phyloP scores from a whole-genome alignment of 2,329 filamentous ascomycete genomes.

The Trichophyton mentagrophytes region DNA sequence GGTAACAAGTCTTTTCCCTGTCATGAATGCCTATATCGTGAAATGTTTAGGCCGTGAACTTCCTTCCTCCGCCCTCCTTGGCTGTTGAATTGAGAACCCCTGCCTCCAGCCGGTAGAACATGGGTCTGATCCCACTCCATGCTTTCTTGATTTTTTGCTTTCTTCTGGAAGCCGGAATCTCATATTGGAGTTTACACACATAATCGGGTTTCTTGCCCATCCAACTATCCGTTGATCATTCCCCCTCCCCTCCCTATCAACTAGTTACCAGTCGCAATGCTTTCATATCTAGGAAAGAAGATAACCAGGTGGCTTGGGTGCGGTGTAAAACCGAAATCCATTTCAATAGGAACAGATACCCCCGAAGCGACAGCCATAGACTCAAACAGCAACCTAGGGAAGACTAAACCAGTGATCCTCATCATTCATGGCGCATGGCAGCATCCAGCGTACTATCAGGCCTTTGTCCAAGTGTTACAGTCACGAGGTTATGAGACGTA shows the following conservation, averaged over 20 bases:
- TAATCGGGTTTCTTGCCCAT: background rate
- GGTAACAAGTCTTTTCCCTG: background rate
- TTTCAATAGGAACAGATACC: background rate
- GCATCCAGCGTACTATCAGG: slow-evolving; percentile 18
- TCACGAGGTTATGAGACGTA: slow-evolving; percentile 19
- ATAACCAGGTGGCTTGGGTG: background rate
- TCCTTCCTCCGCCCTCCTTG: background rate
- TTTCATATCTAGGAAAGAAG: background rate
- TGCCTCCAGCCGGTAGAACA: slow-evolving; percentile 1
- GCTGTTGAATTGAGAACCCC: background rate
- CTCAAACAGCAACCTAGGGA: background rate
- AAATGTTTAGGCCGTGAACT: background rate
- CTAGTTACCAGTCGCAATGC: background rate
- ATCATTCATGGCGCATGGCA: slow-evolving; percentile 30
- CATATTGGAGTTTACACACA: background rate
- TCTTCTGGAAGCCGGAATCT: background rate
- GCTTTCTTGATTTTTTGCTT: background rate
- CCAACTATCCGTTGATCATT: background rate
- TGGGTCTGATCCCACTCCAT: background rate
- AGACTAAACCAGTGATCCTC: slow-evolving; percentile 22
- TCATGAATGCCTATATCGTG: background rate
- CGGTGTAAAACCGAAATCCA: background rate
- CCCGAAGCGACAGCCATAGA: background rate
- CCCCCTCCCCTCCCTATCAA: too few relatives aligned
- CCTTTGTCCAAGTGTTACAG: slow-evolving; percentile 21